A percentile compares a stretch with the other conserved stretches of the same genome.
Evolutionary conservation across 1,284 basidiomycete genomes (phyloP).

Genomic region (Sporisorium exsertum): DNA sequence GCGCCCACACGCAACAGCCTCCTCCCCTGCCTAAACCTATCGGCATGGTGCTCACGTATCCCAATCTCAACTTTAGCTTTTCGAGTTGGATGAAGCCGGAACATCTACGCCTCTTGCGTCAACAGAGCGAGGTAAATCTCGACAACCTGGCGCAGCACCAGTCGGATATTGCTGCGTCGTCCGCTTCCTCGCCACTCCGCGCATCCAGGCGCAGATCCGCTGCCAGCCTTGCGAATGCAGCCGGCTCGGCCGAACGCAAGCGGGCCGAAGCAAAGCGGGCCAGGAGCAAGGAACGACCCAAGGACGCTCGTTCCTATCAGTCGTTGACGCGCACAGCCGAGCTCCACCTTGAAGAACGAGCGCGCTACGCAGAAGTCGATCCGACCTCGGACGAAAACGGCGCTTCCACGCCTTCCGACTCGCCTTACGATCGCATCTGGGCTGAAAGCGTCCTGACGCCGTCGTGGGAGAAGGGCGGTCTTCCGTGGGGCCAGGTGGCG

Average conservation of each 20-base stretch:
- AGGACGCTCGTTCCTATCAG: conserved; percentile 45
- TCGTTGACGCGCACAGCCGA: conserved; percentile 59
- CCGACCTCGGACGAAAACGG: conserved; percentile 45
- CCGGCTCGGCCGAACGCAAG: conserved; percentile 26
- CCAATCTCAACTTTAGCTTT: conserved; percentile 91
- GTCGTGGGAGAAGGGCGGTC: conserved; percentile 38
- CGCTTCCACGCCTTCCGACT: conserved; percentile 26
- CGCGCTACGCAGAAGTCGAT: conserved; percentile 60
- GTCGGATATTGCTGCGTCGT: conserved; percentile 6
- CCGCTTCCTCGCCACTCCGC: conserved; percentile 26
- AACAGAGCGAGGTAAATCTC: conserved; percentile 64
- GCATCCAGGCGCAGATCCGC: conserved; percentile 27
- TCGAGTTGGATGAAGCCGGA: conserved; percentile 89
- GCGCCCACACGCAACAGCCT: conserved; percentile 15
- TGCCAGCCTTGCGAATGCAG: conserved; percentile 26
- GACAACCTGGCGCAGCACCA: conserved; percentile 47
- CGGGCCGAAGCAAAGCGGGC: conserved; percentile 34
- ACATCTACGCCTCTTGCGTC: conserved; percentile 84
- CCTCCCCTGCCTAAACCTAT: conserved; percentile 75
- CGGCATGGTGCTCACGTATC: conserved; percentile 81
- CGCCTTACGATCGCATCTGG: conserved; percentile 34
- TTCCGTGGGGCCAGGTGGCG: conserved; percentile 46
- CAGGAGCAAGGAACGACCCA: conserved; percentile 32
- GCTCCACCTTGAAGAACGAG: conserved; percentile 61
- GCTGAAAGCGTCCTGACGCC: conserved; percentile 31